These are phyloP conservation scores for Funneliformis caledonium DNA, from an alignment of 371 early-diverging fungal genomes.

Conservation along the genomic window DNA sequence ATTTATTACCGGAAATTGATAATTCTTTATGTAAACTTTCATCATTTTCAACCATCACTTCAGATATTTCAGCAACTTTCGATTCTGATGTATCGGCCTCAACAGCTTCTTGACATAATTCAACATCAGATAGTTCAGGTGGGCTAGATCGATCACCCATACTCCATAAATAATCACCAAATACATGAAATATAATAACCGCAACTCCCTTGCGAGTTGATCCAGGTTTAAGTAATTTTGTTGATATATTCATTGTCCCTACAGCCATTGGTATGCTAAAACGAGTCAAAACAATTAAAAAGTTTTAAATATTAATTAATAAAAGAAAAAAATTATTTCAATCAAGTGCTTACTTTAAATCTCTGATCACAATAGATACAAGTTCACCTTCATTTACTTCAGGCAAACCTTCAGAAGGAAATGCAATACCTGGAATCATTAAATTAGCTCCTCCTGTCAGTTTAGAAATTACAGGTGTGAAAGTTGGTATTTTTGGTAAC, in stretches of 20 bases:
- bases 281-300: not conserved
- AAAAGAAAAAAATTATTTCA: not conserved
- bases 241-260: conserved; percentile 6
- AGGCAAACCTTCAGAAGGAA: conserved; percentile 30
- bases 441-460: conserved; percentile 32
- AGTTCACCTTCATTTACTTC: conserved; percentile 22
- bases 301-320: not conserved
- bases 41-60: not conserved
- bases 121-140: not conserved
- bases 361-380: conserved; percentile 18
- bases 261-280: conserved; percentile 3
- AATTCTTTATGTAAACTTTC: not conserved
- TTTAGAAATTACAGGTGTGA: conserved; percentile 17
- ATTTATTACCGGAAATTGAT: not conserved
- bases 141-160: conserved; percentile 11
- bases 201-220: conserved; percentile 2
- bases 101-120: not conserved
- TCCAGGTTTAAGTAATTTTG: conserved; percentile 1
- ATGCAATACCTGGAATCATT: conserved; percentile 39
- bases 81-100: not conserved
- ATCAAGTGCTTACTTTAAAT: not conserved
- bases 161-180: conserved; percentile 11
- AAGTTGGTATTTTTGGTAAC: conserved; percentile 34
- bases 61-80: not conserved
- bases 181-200: conserved; percentile 9